Base-by-base conservation (phyloP, 768 basidiomycete species). In the Auricularia auricula-judae region DNA sequence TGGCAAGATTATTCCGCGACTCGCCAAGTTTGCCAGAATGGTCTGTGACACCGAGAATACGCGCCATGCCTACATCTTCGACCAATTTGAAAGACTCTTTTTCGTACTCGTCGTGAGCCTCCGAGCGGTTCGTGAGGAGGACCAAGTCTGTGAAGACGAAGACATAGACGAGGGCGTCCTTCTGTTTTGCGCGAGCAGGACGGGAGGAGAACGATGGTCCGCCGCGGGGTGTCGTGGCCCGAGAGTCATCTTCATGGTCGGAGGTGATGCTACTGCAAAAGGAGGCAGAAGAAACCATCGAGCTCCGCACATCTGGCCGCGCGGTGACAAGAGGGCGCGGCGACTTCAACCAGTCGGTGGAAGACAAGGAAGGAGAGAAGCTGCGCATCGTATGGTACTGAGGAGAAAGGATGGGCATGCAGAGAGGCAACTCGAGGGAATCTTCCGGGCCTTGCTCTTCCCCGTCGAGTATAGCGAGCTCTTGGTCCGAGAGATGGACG, bases 131-230 rank as follows among this genome's bases (percentile, higher is more conserved):
- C 18, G 84, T 81, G 35, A 91, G 71, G n/a, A 92, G 68, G 60
- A 89, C 71, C 36, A 92, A 64, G 72, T 93, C 90, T 18, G 83
- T 83, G 73, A 92, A 90, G 14, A 89, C 80, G 64, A 84, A 77
- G 16, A 72, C 76, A 60, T 78, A 77, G 8, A 78, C 68, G 7
- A 64, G 42, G 16, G 63, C 65, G 58, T 69, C 71, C 34, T 56
- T 64, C 63, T 39, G 10, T 54, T 51, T 61, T 35, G 36, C 36
- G 44, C 60, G 60, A 47, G 60, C 35, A 62, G 61, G 29, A 36
- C 62, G 16, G 39, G 18, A 58, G 34, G 36, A 60, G 34, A 56
- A 68, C 7, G 43, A 66, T 63, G 47, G 63, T 51, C 35, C 47
- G 35, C 29, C 64, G 56, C 58, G 65, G 53, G 36, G 39, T 7